These are phyloP conservation scores for Citrus mangshanensis DNA, from an alignment of 345 rosid genomes.

Conservation along the genomic window DNA sequence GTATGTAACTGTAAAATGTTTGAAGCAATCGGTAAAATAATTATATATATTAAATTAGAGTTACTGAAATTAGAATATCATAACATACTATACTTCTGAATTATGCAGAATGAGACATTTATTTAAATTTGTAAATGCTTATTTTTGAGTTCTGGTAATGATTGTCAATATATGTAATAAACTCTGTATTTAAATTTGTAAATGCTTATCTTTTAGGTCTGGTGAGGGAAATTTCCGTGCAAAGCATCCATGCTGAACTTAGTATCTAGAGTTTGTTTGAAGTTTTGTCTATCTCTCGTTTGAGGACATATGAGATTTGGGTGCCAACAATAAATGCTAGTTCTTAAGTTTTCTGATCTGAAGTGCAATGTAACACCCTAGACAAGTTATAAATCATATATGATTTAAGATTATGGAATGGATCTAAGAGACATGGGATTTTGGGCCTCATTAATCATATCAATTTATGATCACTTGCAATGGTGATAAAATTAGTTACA, in stretches of 20 bases:
- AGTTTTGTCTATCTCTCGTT: neutral
- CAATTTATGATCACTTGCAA: neutral
- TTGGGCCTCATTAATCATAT: too few species aligned
- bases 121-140: neutral
- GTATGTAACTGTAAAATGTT: neutral
- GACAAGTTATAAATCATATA: too few species aligned
- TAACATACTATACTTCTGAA: neutral
- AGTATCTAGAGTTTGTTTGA: neutral
- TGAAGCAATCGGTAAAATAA: neutral
- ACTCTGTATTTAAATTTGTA: neutral
- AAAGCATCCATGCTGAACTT: neutral
- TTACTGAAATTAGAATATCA: neutral
- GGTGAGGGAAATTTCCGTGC: neutral
- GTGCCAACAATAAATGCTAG: neutral
- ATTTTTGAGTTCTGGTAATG: too few species aligned
- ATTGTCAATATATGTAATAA: neutral
- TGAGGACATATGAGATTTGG: neutral
- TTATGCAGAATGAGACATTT: neutral
- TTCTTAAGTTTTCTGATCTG: neutral
- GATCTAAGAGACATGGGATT: too few species aligned
- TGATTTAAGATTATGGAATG: too few species aligned
- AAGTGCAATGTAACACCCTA: neutral
- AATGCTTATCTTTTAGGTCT: neutral
- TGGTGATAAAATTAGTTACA: neutral
- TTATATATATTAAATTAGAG: neutral